A percentile compares a stretch with the other conserved stretches of the same genome.
These are phyloP conservation scores for Dacryopinax spathularia DNA, from an alignment of 768 basidiomycete genomes.

Conservation along the genomic window DNA sequence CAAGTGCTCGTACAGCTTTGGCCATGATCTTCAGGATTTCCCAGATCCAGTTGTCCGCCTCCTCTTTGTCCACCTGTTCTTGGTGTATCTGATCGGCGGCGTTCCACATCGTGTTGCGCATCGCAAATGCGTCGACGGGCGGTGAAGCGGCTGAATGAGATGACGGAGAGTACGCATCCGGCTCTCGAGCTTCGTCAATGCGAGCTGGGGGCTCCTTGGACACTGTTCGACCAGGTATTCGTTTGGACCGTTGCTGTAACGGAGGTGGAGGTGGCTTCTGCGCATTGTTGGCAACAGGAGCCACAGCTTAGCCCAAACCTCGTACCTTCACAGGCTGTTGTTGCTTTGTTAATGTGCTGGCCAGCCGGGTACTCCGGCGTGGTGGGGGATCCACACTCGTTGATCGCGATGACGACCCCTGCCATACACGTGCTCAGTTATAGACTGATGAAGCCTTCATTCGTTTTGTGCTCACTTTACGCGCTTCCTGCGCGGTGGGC, in stretches of 20 bases:
- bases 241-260: not conserved
- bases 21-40: slow-evolving; percentile 71
- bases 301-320: too few species aligned
- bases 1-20: slow-evolving; percentile 56
- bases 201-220: not conserved
- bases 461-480: not conserved
- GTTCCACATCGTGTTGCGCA: slow-evolving; percentile 1
- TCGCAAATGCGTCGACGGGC: not conserved
- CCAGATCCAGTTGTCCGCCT: slow-evolving; percentile 74
- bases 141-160: not conserved
- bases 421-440: not conserved
- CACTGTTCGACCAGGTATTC: not conserved
- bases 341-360: not conserved
- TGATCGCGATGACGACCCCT: not conserved
- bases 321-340: not conserved
- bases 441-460: too few species aligned
- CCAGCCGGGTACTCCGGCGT: not conserved
- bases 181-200: not conserved
- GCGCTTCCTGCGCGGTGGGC: not conserved
- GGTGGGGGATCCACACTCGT: not conserved
- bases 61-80: slow-evolving; percentile 52
- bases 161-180: not conserved
- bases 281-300: not conserved
- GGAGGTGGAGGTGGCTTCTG: not conserved
- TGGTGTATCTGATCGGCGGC: slow-evolving; percentile 58